A percentile compares a stretch with the other conserved stretches of the same genome.
Conservation (phyloP, 73 alveolate species). For the Paramecium octaurelia region DNA sequence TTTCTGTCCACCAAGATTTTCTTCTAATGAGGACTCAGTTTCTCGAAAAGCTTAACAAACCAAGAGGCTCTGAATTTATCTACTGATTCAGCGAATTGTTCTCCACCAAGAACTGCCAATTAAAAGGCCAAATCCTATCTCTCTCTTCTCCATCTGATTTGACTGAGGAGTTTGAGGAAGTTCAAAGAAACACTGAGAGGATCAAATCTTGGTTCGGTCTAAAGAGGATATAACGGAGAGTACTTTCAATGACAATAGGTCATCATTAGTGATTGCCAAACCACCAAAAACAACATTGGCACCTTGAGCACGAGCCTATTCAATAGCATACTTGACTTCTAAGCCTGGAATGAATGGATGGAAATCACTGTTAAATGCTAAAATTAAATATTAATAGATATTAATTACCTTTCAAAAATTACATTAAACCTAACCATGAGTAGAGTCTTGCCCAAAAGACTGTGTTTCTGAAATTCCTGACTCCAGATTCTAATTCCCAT, state of each 20-base stretch:
- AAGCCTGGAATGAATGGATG: constrained; percentile 80
- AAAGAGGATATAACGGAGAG: neutral
- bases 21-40: constrained; percentile 75
- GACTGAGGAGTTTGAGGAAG: neutral
- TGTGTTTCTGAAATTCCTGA: constrained; percentile 63
- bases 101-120: constrained; percentile 69
- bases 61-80: constrained; percentile 73
- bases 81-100: constrained; percentile 70
- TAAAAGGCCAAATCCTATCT: constrained; percentile 47
- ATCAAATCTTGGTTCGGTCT: constrained; percentile 64
- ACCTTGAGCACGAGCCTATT: constrained; percentile 73
- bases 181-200: neutral
- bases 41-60: constrained; percentile 71
- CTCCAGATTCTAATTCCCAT: constrained; percentile 56
- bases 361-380: constrained; percentile 67
- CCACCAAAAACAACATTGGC: constrained; percentile 78
- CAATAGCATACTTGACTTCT: constrained; percentile 80
- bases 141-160: constrained; percentile 68
- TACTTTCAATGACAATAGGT: constrained; percentile 47
- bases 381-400: neutral
- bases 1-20: constrained; percentile 74
- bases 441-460: constrained; percentile 69
- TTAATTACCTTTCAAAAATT: constrained; percentile 54
- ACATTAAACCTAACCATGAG: constrained; percentile 51
- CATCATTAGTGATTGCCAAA: constrained; percentile 64